These are phyloP conservation scores for Cystofilobasidium macerans DNA, from an alignment of 768 basidiomycete species.

Conservation along the genomic window DNA sequence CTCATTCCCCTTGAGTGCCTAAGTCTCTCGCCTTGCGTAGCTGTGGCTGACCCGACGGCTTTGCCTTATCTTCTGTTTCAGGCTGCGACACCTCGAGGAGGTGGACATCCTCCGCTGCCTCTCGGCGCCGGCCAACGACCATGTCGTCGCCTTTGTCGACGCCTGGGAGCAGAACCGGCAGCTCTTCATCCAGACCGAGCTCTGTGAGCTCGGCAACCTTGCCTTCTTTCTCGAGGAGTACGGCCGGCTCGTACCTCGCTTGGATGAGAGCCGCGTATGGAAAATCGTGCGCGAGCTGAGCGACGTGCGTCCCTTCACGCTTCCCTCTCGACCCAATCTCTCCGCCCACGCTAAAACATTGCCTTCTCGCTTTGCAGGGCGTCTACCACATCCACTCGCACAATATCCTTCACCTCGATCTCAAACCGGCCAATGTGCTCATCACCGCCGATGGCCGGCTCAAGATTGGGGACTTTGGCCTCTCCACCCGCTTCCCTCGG, in stretches of 20 bases:
- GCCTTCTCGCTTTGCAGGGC: conserved; percentile 45
- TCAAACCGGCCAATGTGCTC: conserved; percentile 96
- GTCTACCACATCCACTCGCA: conserved; percentile 78
- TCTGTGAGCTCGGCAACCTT: conserved; percentile 88
- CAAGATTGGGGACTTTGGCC: conserved; percentile 97
- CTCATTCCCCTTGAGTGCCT: background rate
- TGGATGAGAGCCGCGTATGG: conserved; percentile 91
- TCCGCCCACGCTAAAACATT: background rate
- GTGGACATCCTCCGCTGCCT: conserved; percentile 81
- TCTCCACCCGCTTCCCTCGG: conserved; percentile 89
- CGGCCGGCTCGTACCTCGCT: conserved; percentile 57
- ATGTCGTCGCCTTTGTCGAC: conserved; percentile 78
- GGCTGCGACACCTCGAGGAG: conserved; percentile 74
- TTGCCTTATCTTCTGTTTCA: conserved; percentile 16
- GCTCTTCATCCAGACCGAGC: conserved; percentile 84
- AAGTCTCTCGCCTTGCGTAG: background rate
- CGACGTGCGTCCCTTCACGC: conserved; percentile 50
- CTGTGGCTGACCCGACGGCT: too few species aligned
- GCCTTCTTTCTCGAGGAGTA: conserved; percentile 83
- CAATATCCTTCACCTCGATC: conserved; percentile 83
- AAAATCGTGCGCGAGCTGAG: conserved; percentile 85
- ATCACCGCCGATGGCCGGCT: conserved; percentile 74
- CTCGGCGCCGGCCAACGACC: conserved; percentile 42
- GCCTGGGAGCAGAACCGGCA: conserved; percentile 67
- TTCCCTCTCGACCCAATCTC: conserved; percentile 8